These are phyloP conservation scores for Flaveria floridana DNA, from an alignment of 140 eudicot genomes.

Conservation along the genomic window DNA sequence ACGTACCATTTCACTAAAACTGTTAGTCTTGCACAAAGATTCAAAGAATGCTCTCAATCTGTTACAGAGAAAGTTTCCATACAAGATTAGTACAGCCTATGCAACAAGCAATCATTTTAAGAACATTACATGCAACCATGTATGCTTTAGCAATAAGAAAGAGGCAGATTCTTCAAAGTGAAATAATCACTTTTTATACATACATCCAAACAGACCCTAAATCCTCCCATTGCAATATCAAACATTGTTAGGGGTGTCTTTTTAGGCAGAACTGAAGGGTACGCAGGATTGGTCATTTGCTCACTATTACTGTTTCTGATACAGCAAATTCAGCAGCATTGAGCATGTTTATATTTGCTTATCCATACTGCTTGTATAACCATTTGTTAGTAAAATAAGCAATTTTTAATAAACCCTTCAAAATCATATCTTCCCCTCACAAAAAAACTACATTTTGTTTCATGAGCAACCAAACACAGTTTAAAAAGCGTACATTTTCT, in stretches of 20 bases:
- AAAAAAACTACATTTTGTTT: neutral
- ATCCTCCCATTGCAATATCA: neutral
- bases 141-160: neutral
- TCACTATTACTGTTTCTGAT: neutral
- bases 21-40: constrained; percentile 24
- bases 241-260: too few species aligned
- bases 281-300: neutral
- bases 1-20: constrained; percentile 41
- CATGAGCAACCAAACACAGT: neutral
- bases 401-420: neutral
- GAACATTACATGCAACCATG: neutral
- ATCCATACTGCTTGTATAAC: neutral
- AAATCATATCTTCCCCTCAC: neutral
- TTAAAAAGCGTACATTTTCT: neutral
- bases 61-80: constrained; percentile 19
- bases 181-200: neutral
- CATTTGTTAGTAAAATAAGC: neutral
- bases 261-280: too few species aligned
- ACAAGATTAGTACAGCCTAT: constrained; percentile 15
- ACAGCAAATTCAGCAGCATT: neutral
- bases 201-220: constrained; percentile 3
- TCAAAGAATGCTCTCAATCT: constrained; percentile 36
- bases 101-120: neutral
- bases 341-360: neutral
- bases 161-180: constrained; percentile 4